Conservation (phyloP, 2,329 filamentous ascomycete species). For the Trichoderma polysporum region DNA sequence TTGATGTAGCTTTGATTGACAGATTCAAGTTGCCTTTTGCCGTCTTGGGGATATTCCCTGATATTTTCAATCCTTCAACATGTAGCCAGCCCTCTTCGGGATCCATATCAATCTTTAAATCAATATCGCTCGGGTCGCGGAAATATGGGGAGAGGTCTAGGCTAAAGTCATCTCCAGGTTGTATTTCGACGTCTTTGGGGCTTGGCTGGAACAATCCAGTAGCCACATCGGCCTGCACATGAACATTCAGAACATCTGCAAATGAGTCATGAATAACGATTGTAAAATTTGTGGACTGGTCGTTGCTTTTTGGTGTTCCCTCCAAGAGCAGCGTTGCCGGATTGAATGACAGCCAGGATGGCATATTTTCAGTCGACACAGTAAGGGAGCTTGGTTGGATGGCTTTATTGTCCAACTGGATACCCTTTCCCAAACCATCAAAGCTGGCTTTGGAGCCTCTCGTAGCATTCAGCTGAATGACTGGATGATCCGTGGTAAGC, state of each 20-base stretch:
- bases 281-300: conserved; percentile 61
- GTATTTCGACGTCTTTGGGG: conserved; percentile 41
- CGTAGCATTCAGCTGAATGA: conserved; percentile 58
- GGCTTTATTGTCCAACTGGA: conserved; percentile 59
- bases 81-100: conserved; percentile 46
- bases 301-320: conserved; percentile 62
- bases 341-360: conserved; percentile 70
- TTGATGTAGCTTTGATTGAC: conserved; percentile 36
- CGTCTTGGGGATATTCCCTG: conserved; percentile 42
- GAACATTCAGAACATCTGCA: conserved; percentile 58
- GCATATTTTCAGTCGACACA: conserved; percentile 52
- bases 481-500: conserved; percentile 60
- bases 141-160: conserved; percentile 47
- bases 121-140: conserved; percentile 39
- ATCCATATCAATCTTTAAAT: conserved; percentile 38
- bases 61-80: conserved; percentile 40
- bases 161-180: conserved; percentile 42
- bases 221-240: conserved; percentile 43
- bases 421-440: conserved; percentile 46
- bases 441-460: conserved; percentile 53
- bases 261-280: conserved; percentile 60
- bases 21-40: conserved; percentile 35
- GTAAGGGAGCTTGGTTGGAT: conserved; percentile 52
- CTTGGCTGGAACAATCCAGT: conserved; percentile 42
- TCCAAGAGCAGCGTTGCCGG: conserved; percentile 58